These are phyloP conservation scores for Paragyromitra xinjiangensis DNA, from an alignment of 495 filamentous ascomycete species.

Conservation along the genomic window DNA sequence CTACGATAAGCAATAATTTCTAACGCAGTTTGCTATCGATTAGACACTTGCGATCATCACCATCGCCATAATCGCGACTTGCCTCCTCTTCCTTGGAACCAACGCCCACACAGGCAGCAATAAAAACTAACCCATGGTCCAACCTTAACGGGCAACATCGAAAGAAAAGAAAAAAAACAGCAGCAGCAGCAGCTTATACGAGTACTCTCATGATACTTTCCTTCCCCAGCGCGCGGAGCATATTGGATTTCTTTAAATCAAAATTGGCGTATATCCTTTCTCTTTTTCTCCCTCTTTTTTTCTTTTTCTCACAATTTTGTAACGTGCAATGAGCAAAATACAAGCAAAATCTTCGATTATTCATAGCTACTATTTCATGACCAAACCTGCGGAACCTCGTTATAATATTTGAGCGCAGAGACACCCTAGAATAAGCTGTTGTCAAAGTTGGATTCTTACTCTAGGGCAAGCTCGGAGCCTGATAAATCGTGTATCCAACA, in stretches of 20 bases:
- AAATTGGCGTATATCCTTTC: neutral
- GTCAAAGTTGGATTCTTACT: too few relatives aligned
- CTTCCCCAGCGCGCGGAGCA: neutral
- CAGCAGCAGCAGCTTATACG: neutral
- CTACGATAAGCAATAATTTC: neutral
- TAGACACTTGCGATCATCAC: slow-evolving; percentile 78
- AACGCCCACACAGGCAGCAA: slow-evolving; percentile 29
- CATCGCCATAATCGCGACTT: slow-evolving; percentile 81
- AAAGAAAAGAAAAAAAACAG: neutral
- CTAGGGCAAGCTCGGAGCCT: too few relatives aligned
- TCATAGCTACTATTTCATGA: neutral
- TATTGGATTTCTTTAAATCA: neutral
- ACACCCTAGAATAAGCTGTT: too few relatives aligned
- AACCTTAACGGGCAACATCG: neutral
- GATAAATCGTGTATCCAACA: too few relatives aligned
- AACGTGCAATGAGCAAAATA: neutral
- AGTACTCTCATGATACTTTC: neutral
- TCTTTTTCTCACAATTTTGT: too few relatives aligned
- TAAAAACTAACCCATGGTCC: neutral
- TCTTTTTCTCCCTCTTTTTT: neutral
- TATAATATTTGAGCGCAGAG: too few relatives aligned
- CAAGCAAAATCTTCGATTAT: neutral
- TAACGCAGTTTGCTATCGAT: slow-evolving; percentile 9
- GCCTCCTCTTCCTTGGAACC: slow-evolving; percentile 48
- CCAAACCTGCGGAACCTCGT: neutral